These are phyloP conservation scores for Solanum pinnatisectum DNA, from an alignment of 257 asterid species.

Conservation along the genomic window DNA sequence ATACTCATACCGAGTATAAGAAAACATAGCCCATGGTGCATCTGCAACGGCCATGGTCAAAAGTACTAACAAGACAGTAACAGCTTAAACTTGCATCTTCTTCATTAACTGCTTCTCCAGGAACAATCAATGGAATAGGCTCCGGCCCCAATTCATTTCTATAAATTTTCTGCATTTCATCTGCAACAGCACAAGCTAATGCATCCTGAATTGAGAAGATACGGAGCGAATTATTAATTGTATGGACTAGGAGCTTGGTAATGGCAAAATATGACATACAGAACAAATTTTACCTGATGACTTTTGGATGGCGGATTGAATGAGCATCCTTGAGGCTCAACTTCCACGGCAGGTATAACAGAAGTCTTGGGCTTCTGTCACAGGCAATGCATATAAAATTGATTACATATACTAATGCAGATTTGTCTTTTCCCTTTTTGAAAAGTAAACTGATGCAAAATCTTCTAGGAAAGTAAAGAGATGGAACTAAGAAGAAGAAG, in stretches of 20 bases:
- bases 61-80: background rate
- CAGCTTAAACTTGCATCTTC: constrained; percentile 46
- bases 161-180: constrained; percentile 90
- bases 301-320: constrained; percentile 77
- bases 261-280: background rate
- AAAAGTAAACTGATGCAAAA: background rate
- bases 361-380: constrained; percentile 59
- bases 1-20: background rate
- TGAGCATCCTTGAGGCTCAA: constrained; percentile 90
- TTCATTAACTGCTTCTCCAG: constrained; percentile 66
- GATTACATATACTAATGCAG: background rate
- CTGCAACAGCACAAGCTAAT: constrained; percentile 88
- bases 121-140: constrained; percentile 68
- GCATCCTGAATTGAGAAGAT: constrained; percentile 51
- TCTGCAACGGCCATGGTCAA: background rate
- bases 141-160: constrained; percentile 70
- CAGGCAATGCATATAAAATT: background rate
- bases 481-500: background rate
- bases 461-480: background rate
- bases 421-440: background rate
- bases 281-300: constrained; percentile 60
- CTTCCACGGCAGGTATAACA: constrained; percentile 87
- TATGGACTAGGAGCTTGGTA: background rate
- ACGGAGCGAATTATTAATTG: background rate
- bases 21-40: background rate